phyloP scores from a whole-genome alignment of 2,329 filamentous ascomycete genomes.

The Colletotrichum tamarilloi region DNA sequence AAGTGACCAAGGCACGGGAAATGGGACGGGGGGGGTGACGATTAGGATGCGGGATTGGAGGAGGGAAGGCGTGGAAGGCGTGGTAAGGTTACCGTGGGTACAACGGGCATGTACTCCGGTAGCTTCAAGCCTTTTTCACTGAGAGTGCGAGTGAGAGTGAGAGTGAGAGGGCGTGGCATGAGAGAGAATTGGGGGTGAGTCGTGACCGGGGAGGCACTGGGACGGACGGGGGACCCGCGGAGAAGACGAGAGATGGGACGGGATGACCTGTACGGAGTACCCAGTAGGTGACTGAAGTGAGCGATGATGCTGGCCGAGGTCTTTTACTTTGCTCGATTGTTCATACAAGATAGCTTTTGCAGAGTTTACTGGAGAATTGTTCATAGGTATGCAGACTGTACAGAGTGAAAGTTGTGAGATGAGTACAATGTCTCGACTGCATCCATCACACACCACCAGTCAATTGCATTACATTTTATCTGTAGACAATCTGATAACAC shows the following conservation, averaged over 20 bases:
- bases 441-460: neutral
- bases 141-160: too few relatives aligned
- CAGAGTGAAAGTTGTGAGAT: neutral
- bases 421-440: neutral
- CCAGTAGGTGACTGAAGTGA: too few relatives aligned
- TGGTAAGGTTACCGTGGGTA: neutral
- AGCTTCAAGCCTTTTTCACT: too few relatives aligned
- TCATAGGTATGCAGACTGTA: neutral
- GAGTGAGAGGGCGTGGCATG: neutral
- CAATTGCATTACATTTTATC: neutral
- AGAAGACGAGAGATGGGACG: conserved; percentile 13
- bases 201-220: neutral
- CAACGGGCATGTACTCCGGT: neutral
- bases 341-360: neutral
- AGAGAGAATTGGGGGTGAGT: conserved; percentile 8
- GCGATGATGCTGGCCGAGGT: conserved; percentile 12
- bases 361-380: neutral
- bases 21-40: conserved; percentile 19
- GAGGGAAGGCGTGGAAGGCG: neutral
- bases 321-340: neutral
- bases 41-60: neutral
- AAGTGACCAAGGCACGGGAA: conserved; percentile 17
- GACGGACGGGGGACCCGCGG: neutral
- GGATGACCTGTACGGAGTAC: neutral
- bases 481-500: neutral